These are phyloP conservation scores for Aspergillus homomorphus DNA, from an alignment of 495 filamentous ascomycete species.

Conservation along the genomic window DNA sequence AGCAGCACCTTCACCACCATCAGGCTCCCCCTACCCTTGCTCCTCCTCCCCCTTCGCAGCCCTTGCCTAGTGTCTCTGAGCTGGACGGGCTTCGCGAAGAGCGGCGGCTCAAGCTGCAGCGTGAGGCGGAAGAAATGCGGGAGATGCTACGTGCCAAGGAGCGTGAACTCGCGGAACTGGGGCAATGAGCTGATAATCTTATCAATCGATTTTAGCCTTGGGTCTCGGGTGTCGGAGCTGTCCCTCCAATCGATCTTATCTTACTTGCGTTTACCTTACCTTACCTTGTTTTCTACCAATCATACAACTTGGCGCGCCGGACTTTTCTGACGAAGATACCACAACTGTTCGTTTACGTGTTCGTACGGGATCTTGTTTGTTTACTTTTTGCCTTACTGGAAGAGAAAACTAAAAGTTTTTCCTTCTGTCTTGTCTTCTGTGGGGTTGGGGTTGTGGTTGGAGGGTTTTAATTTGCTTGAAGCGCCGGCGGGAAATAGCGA, in stretches of 20 bases:
- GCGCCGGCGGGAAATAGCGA: slow-evolving; percentile 19
- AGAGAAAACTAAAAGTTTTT: slow-evolving; percentile 13
- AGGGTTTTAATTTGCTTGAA: slow-evolving; percentile 16
- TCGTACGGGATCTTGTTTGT: slow-evolving; percentile 1
- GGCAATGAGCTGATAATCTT: slow-evolving; percentile 17
- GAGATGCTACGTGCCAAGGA: slow-evolving; percentile 73
- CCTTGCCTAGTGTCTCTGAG: slow-evolving; percentile 42
- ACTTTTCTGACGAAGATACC: slow-evolving; percentile 22
- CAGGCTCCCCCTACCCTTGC: slow-evolving; percentile 17
- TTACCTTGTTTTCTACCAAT: neutral
- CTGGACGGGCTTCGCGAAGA: slow-evolving; percentile 57
- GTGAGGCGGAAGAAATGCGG: slow-evolving; percentile 75
- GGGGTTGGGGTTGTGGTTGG: neutral
- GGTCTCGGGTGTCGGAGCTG: neutral
- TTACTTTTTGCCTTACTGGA: slow-evolving; percentile 11
- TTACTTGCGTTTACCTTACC: neutral
- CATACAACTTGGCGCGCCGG: slow-evolving; percentile 18
- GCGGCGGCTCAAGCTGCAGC: slow-evolving; percentile 61
- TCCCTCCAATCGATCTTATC: neutral
- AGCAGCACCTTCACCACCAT: slow-evolving; percentile 26
- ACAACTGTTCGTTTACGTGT: neutral
- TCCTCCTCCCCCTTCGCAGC: slow-evolving; percentile 28
- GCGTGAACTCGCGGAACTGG: slow-evolving; percentile 70
- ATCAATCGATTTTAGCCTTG: neutral
- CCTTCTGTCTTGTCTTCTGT: slow-evolving; percentile 3